Evolutionary conservation across 257 asterid genomes (phyloP), one percentile per base, ranked within the genome.

Genomic region (Eustoma russellianum): DNA sequence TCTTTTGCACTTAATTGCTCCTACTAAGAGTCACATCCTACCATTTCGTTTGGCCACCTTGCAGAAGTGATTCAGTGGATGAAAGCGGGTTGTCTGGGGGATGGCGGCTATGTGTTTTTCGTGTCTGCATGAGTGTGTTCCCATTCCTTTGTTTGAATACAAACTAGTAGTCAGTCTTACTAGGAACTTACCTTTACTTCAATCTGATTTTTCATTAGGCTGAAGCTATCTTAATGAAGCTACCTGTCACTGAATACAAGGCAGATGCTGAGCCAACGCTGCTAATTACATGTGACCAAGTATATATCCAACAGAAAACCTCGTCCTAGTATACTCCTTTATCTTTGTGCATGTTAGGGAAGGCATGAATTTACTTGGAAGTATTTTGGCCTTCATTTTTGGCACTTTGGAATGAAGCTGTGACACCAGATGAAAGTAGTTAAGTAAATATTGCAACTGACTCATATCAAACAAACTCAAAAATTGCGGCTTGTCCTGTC

Each of bases 231-330:
- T 67, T 60, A 71, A 67, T 80, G 73, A 83, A 78, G 83, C 81
- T 66, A 70, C 79, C 67, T 34, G 72, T 69, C 62, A 71, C 75
- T 59, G 79, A 75, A 69, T 48, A 62, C 75, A 65, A 66, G 66
- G 77, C 56, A 71, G 90, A 81, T 69, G 93, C 83, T 18, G 74
- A 63, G 74, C 77, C 94, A 59, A 78, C 80, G 50, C 78, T 89
- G 78, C 87, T 89, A 67, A 66, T 89, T 70, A 89, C 97, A 44
- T 89, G 95, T 71, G 95, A 89, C 70, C 97, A 86, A 86, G 97
- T 89, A 86, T 63, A 58, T 57, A 70, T 73, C 65, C 62, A 56
- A 33, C 69, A 52, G 60, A 66, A 57, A 68, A 52, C 28, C 16
- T 49, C 58, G 14, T 56, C 28, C 17, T 66, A 35, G 45, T 7